Evolutionary conservation across 805 yeast genomes (phyloP).

Genomic region (Pichia membranifaciens): DNA sequence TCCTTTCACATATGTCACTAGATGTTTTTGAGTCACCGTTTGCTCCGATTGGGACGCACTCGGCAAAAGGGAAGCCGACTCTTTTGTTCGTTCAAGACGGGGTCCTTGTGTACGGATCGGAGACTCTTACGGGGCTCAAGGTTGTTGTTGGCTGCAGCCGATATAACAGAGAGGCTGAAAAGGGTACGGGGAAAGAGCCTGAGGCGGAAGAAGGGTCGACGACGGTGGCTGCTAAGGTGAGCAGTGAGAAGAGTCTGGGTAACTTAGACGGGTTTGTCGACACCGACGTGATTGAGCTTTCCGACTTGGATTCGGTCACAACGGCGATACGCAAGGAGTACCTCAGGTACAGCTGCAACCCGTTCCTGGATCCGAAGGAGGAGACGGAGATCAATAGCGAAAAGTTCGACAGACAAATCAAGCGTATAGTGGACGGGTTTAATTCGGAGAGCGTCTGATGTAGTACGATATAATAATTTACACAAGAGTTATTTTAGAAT

Average conservation of each 20-base stretch:
- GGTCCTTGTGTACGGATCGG: constrained; percentile 60
- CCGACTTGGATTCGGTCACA: constrained; percentile 26
- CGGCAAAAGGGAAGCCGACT: constrained; percentile 17
- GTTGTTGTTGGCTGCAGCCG: constrained; percentile 50
- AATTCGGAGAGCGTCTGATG: constrained; percentile 13
- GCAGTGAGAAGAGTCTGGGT: constrained; percentile 9
- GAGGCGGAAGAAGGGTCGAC: no score
- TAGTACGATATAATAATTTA: background rate
- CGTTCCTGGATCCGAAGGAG: constrained; percentile 40
- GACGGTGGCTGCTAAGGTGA: constrained; percentile 26
- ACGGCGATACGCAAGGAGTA: constrained; percentile 49
- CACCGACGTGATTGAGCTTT: constrained; percentile 15
- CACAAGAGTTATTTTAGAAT: constrained; percentile 45
- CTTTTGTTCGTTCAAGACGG: constrained; percentile 64
- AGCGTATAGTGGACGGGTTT: constrained; percentile 23
- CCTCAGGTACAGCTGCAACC: constrained; percentile 53
- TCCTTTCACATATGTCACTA: constrained; percentile 69
- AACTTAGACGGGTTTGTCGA: constrained; percentile 9
- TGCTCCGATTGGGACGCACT: constrained; percentile 32
- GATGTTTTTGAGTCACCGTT: constrained; percentile 57
- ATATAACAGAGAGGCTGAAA: background rate
- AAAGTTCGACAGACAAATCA: constrained; percentile 26
- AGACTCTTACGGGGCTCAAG: constrained; percentile 62
- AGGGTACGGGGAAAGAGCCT: constrained; percentile 12
- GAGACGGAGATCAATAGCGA: constrained; percentile 28